Percentiles rank a stretch among this genome's conserved stretches.
Conservation (phyloP, 225 moss, liverwort and hornwort genomes). For the Neckera pumila region DNA sequence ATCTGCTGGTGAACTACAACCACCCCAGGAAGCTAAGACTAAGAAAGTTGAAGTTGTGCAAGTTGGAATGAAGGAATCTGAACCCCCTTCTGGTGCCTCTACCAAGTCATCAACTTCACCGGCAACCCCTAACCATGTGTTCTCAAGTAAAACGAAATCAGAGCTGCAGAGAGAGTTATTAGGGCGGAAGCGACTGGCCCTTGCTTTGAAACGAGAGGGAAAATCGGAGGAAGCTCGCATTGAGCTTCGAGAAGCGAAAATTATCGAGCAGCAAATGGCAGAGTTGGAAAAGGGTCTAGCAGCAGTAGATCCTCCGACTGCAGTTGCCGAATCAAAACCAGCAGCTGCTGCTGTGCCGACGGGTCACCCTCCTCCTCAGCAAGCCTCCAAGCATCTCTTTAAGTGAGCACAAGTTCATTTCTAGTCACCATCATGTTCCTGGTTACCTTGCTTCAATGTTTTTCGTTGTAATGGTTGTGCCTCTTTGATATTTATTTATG, state of each 20-base stretch:
- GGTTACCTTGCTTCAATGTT: not conserved
- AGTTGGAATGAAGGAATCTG: slow-evolving; percentile 2
- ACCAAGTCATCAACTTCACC: not conserved
- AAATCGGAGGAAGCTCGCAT: slow-evolving; percentile 71
- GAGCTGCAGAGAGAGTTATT: slow-evolving; percentile 79
- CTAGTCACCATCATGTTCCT: not conserved
- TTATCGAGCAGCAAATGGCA: slow-evolving; percentile 62
- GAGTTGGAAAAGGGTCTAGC: slow-evolving; percentile 42
- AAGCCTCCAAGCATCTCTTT: not conserved
- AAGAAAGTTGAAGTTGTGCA: slow-evolving; percentile 3
- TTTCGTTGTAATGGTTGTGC: not conserved
- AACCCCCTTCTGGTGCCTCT: not conserved
- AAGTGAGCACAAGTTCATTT: slow-evolving; percentile 7
- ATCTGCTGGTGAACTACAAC: not conserved
- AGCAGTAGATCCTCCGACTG: not conserved
- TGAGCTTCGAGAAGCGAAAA: slow-evolving; percentile 69
- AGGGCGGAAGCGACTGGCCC: slow-evolving; percentile 69
- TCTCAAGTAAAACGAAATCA: slow-evolving; percentile 48
- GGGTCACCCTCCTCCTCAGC: slow-evolving; percentile 11
- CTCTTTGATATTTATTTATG: not conserved
- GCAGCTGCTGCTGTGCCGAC: slow-evolving; percentile 11
- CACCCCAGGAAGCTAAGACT: slow-evolving; percentile 2
- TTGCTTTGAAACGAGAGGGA: slow-evolving; percentile 86
- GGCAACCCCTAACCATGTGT: not conserved
- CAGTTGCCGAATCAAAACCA: not conserved